Percentiles rank a stretch among this genome's conserved stretches.
Conservation (phyloP, 345 rosid species). For the Orychophragmus violaceus region DNA sequence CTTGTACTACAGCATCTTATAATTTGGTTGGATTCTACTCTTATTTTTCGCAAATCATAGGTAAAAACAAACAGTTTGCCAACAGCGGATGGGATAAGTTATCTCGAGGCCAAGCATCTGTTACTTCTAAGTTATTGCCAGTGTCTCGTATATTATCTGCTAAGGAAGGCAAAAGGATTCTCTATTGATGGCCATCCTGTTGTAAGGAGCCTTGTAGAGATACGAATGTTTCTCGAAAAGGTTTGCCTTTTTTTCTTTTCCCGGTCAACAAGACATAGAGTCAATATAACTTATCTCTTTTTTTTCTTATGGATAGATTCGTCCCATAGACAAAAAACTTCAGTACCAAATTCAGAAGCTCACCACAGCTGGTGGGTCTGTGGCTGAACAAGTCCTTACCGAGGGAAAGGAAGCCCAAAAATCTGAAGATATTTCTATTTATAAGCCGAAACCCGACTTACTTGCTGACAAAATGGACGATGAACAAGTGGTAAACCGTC, state of each 20-base stretch:
- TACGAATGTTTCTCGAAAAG: conserved; percentile 82
- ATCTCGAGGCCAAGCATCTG: conserved; percentile 81
- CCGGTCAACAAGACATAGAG: background rate
- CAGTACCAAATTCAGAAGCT: conserved; percentile 92
- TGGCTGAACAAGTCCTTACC: conserved; percentile 25
- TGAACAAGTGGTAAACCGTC: conserved; percentile 2
- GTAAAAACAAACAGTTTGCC: conserved; percentile 65
- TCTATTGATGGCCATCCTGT: conserved; percentile 76
- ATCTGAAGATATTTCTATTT: conserved; percentile 61
- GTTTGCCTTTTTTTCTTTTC: conserved; percentile 31
- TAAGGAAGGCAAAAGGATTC: conserved; percentile 76
- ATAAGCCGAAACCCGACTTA: conserved; percentile 80
- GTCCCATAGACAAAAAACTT: conserved; percentile 83
- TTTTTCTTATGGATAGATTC: conserved; percentile 44
- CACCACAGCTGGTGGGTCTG: conserved; percentile 35
- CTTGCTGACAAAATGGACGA: conserved; percentile 49
- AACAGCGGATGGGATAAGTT: conserved; percentile 82
- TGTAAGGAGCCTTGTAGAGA: conserved; percentile 79
- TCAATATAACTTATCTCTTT: background rate
- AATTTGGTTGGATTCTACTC: background rate
- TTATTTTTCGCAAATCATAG: conserved; percentile 27
- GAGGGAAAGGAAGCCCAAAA: conserved; percentile 38
- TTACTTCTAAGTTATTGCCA: conserved; percentile 81
- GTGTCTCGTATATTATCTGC: conserved; percentile 68
- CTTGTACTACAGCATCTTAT: background rate